Evolutionary conservation across 2,329 filamentous ascomycete genomes (phyloP), one percentile per base, ranked within the genome.

Genomic region (Xylaria sp.): DNA sequence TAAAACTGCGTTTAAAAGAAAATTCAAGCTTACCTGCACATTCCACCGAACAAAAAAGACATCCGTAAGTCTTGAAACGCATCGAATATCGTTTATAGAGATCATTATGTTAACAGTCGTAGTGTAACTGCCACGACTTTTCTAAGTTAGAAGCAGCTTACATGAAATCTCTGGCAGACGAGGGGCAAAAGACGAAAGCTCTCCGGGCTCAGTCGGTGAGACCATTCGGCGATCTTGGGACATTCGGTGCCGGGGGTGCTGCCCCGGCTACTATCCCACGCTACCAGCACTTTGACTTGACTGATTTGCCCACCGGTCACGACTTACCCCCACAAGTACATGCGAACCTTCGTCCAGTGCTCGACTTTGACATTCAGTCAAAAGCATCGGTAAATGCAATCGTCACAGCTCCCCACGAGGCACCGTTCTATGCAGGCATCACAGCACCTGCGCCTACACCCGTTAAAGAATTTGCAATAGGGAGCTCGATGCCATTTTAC

Each of bases 71-170:
- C 51, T 49, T 4, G 6, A 2, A 61, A 20, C 49, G 44, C 48
- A 36, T 49, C 57, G 6, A 46, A 49, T 7, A 46, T 44, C 9
- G 17, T 48, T 10, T 28, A 28, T 15, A 17, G 26, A 31, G 17
- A 54, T 31, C 10, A 38, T 23, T 26, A 46, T 46, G 9, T 70
- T 76, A 66, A 77, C 65, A n/a, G 42, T 17, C 20, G 17, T 31
- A 79, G 77, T 79, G 77, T 49, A 72, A 76, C 36, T 78, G 77
- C 60, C 71, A 75, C 61, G 77, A 78, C 59, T 75, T 79, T 33
- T 73, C 70, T 23, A 72, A 68, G 57, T 64, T 79, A 17, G 77
- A 79, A 61, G 73, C 74, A 46, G 69, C 49, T 17, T 78, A 78
- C 49, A 54, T 56, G 2, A 62, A 20, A 33, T 68, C 31, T 33